A percentile compares a stretch with the other conserved stretches of the same genome.
Conservation (phyloP, 1,284 basidiomycete genomes). For the Leccinum fallax region DNA sequence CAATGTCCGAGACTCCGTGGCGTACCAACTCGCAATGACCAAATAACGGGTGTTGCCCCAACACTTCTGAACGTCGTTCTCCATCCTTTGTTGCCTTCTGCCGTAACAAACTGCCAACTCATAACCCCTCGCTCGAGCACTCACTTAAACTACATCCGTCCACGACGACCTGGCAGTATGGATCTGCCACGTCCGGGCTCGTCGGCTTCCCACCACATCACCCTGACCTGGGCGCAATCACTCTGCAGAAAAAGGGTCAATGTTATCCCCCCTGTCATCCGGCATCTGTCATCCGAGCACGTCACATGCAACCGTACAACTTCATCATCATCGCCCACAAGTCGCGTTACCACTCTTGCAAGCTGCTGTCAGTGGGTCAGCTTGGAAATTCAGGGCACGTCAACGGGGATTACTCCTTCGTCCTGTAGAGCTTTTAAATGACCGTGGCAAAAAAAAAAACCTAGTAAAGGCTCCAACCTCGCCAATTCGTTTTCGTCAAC, state of each 20-base stretch:
- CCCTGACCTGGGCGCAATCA: slow-evolving; percentile 24
- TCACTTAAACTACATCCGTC: slow-evolving; percentile 16
- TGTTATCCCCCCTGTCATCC: slow-evolving; percentile 16
- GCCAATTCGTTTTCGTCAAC: background rate
- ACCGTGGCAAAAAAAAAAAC: slow-evolving; percentile 17
- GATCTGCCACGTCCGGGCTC: slow-evolving; percentile 17
- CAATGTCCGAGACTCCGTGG: slow-evolving; percentile 38
- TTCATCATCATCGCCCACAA: slow-evolving; percentile 11
- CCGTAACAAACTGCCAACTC: slow-evolving; percentile 19
- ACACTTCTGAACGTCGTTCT: background rate
- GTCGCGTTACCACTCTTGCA: slow-evolving; percentile 11
- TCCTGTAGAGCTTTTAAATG: slow-evolving; percentile 17
- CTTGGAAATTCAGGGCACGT: slow-evolving; percentile 33
- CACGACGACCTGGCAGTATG: slow-evolving; percentile 9
- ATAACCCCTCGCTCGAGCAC: slow-evolving; percentile 4
- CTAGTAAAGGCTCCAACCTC: slow-evolving; percentile 8
- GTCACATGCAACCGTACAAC: slow-evolving; percentile 11
- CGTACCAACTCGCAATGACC: slow-evolving; percentile 7
- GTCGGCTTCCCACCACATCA: slow-evolving; percentile 21
- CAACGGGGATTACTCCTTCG: slow-evolving; percentile 34
- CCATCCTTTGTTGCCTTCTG: slow-evolving; percentile 3
- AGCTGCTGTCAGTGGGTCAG: slow-evolving; percentile 19
- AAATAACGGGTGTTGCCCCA: slow-evolving; percentile 1
- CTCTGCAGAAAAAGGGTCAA: slow-evolving; percentile 8
- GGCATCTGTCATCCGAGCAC: slow-evolving; percentile 3